Evolutionary conservation across 768 basidiomycete species (phyloP), one percentile per base, ranked within the genome.

Genomic region (Rhizopogon vulgaris): DNA sequence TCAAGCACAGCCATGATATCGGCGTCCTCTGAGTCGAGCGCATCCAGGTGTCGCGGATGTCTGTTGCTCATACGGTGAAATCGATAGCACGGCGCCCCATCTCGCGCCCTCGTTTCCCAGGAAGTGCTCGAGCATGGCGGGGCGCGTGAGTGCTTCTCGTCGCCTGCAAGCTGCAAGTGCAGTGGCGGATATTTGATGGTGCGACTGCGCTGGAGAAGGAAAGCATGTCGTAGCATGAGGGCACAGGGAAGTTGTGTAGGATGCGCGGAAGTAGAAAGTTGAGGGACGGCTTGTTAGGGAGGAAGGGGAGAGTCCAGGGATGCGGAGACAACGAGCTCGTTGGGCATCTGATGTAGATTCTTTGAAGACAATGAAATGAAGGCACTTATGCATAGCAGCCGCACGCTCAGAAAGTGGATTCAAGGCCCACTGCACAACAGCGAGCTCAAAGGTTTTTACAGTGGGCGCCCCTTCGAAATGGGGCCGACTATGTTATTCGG

Each of bases 171-270:
- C 58, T 98, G 95, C 12, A 98, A 77, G 5, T 87, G 83, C 58
- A 97, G 82, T 1, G 83, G 82, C 0, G 95, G 95, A 62, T 94
- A 99, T 56, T 97, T 95, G 73, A 94, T 93, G 0, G 95, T 92
- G 48, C 69, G 73, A 6, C 87, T 89, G 37, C 82, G 76, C 64
- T 98, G 94, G 34, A 98, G 76, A 12, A 82, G 68, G 59, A 87
- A 78, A 7, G 88, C 1, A 83, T 87, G 8, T 68, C 63, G 71
- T 90, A 98, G 43, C 86, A 79, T 5, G 68, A 52, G 0, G 78
- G 63, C 0, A 83, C 78, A 0, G 84, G 80, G 69, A 87, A 93
- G 65, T 96, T 12, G 80, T 78, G 69, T 98, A 99, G 27, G 86
- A 93, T 0, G 94, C 79, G 43, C 95, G 86, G 71, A 87, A 94